Evolutionary conservation across 169 alveolate species (phyloP), one percentile per base, ranked within the genome.

Genomic region (Plasmodium ovale): DNA sequence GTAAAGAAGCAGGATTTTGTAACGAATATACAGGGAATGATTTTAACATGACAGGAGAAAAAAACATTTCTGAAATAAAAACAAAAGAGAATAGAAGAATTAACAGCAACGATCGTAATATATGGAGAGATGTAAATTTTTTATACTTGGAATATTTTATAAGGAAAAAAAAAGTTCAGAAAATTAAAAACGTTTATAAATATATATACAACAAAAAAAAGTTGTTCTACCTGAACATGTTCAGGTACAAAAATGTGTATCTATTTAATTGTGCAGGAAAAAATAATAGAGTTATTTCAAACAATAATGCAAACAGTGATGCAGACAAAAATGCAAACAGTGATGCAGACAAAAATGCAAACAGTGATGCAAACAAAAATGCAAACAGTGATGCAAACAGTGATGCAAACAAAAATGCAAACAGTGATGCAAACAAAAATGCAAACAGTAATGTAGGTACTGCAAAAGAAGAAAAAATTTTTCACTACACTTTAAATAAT

Each of bases 61-160:
- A n/a, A n/a, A n/a, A n/a, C n/a, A n/a, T n/a, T n/a, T n/a, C n/a
- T n/a, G n/a, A n/a, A n/a, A n/a, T n/a, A n/a, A n/a, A n/a, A n/a
- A n/a, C n/a, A n/a, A n/a, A n/a, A n/a, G n/a, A n/a, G n/a, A n/a
- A n/a, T n/a, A n/a, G n/a, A n/a, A n/a, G n/a, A n/a, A n/a, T n/a
- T n/a, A n/a, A n/a, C n/a, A 47, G 10, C 53, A 25, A 16, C 44
- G 1, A 49, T 25, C 29, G n/a, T 27, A 16, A 44, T 12, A 4
- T 51, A 14, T 51, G 25, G 53, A 68, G 35, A 16, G 79, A 51
- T 16, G 44, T 68, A 21, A 49, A 51, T 14, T 68, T 79, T 51
- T 68, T 79, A 7, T 65, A 79, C 44, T 49, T 68, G 25, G 89
- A 79, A 68, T 79, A 68, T 70, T 64, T 56, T 39, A 79, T 79